Conservation (phyloP, 352 stramenopile genomes). For the Phytophthora hybrid region DNA sequence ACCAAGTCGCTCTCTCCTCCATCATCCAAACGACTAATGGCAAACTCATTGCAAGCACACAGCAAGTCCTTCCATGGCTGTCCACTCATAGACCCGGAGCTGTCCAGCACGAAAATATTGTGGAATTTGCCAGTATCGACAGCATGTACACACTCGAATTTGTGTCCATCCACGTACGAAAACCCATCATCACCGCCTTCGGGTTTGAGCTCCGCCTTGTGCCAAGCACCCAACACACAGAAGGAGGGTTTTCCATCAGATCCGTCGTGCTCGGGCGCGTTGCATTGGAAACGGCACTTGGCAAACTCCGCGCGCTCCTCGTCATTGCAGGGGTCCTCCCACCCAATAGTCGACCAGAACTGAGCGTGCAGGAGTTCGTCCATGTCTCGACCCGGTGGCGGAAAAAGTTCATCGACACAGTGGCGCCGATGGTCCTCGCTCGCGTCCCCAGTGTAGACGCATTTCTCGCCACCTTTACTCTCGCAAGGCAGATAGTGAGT, state of each 20-base stretch:
- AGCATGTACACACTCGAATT: slow-evolving; percentile 47
- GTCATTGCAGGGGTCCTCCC: slow-evolving; percentile 50
- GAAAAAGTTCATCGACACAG: slow-evolving; percentile 34
- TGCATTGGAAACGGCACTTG: too few relatives aligned
- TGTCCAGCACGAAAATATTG: slow-evolving; percentile 51
- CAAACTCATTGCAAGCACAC: slow-evolving; percentile 37
- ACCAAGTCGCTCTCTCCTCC: slow-evolving; percentile 41
- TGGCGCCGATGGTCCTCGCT: slow-evolving; percentile 44
- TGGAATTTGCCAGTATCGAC: slow-evolving; percentile 40
- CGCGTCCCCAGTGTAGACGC: slow-evolving; percentile 32
- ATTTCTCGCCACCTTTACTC: slow-evolving; percentile 20
- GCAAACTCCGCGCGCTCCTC: slow-evolving; percentile 42
- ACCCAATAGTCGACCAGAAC: slow-evolving; percentile 49
- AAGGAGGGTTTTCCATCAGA: too few relatives aligned
- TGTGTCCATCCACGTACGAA: slow-evolving; percentile 38
- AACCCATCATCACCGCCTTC: slow-evolving; percentile 37
- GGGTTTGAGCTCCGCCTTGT: slow-evolving; percentile 54
- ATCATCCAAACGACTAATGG: slow-evolving; percentile 30
- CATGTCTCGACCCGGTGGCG: slow-evolving; percentile 37
- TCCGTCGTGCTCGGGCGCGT: too few relatives aligned
- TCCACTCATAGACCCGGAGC: slow-evolving; percentile 50
- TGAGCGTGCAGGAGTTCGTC: slow-evolving; percentile 53
- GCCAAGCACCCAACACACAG: too few relatives aligned
- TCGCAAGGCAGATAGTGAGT: slow-evolving; percentile 43
- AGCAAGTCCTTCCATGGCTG: slow-evolving; percentile 42